phyloP scores from a whole-genome alignment of 2,329 filamentous ascomycete species.

The Aspergillaceae sp. region DNA sequence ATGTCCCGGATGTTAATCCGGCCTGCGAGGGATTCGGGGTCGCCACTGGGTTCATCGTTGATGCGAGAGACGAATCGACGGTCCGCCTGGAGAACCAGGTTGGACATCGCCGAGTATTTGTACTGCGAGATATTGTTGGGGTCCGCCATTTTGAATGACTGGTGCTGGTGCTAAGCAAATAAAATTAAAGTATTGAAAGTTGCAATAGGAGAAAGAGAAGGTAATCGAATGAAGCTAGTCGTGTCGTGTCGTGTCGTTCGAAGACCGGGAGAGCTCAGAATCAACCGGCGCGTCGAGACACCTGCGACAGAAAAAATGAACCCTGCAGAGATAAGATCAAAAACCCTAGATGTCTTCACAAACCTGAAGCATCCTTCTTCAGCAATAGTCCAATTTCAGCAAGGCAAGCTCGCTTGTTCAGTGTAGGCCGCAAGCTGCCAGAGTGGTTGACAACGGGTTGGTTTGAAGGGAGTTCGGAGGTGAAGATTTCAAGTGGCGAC shows the following conservation, averaged over 20 bases:
- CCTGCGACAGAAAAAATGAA: slow-evolving; percentile 18
- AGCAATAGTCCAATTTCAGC: background rate
- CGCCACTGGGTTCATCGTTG: slow-evolving; percentile 89
- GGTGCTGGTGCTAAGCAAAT: slow-evolving; percentile 7
- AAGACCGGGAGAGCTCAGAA: slow-evolving; percentile 18
- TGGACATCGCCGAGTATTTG: slow-evolving; percentile 99
- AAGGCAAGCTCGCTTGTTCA: slow-evolving; percentile 14
- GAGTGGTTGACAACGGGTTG: slow-evolving; percentile 12
- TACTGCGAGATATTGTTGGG: slow-evolving; percentile 73
- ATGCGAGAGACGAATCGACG: slow-evolving; percentile 87
- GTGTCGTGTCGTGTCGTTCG: slow-evolving; percentile 19
- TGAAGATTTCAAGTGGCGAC: slow-evolving; percentile 26
- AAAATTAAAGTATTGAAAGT: slow-evolving; percentile 6
- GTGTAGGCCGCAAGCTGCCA: slow-evolving; percentile 19
- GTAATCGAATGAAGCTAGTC: slow-evolving; percentile 11
- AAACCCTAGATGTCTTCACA: slow-evolving; percentile 22
- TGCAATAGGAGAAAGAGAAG: slow-evolving; percentile 7
- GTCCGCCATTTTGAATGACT: slow-evolving; percentile 55
- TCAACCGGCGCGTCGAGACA: slow-evolving; percentile 26
- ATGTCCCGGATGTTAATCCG: slow-evolving; percentile 91
- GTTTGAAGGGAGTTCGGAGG: slow-evolving; percentile 19
- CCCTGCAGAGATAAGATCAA: slow-evolving; percentile 14
- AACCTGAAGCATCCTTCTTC: slow-evolving; percentile 31
- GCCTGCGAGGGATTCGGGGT: slow-evolving; percentile 93
- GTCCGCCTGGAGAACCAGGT: slow-evolving; percentile 99